Conservation (phyloP, 345 rosid genomes). For the Alliaria petiolata region DNA sequence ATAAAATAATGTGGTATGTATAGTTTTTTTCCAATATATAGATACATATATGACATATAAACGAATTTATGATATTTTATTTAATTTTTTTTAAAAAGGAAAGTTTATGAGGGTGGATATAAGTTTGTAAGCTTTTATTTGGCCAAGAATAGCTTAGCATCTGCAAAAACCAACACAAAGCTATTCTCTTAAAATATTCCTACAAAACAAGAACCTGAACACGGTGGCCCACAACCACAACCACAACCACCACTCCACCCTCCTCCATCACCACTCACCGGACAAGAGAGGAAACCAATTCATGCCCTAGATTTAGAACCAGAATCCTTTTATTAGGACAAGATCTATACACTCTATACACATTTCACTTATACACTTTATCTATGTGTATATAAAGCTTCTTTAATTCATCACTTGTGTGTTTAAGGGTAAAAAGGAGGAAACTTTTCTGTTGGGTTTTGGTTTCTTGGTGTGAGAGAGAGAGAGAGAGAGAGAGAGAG, state of each 20-base stretch:
- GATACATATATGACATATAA: not conserved
- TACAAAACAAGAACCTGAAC: conserved; percentile 31
- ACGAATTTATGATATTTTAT: not conserved
- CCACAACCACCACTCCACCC: not conserved
- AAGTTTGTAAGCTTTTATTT: conserved; percentile 25
- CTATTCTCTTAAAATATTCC: conserved; percentile 25
- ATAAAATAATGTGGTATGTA: conserved; percentile 21
- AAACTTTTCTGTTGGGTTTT: conserved; percentile 18
- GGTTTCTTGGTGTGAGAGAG: conserved; percentile 25
- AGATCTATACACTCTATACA: conserved; percentile 12
- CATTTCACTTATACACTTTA: conserved; percentile 3
- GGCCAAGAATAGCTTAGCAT: conserved; percentile 36
- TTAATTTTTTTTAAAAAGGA: not conserved
- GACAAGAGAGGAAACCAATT: conserved; percentile 18
- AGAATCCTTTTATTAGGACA: conserved; percentile 17
- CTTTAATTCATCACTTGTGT: not conserved
- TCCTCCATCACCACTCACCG: conserved; percentile 19
- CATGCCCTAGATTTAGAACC: conserved; percentile 32
- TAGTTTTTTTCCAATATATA: not conserved
- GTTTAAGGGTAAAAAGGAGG: not conserved
- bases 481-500: conserved; percentile 15
- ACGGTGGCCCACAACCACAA: conserved; percentile 21
- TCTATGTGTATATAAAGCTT: conserved; percentile 17
- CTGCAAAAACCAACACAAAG: conserved; percentile 21
- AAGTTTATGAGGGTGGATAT: conserved; percentile 16